phyloP scores from a whole-genome alignment of 1,284 basidiomycete species.

The Somion occarium region DNA sequence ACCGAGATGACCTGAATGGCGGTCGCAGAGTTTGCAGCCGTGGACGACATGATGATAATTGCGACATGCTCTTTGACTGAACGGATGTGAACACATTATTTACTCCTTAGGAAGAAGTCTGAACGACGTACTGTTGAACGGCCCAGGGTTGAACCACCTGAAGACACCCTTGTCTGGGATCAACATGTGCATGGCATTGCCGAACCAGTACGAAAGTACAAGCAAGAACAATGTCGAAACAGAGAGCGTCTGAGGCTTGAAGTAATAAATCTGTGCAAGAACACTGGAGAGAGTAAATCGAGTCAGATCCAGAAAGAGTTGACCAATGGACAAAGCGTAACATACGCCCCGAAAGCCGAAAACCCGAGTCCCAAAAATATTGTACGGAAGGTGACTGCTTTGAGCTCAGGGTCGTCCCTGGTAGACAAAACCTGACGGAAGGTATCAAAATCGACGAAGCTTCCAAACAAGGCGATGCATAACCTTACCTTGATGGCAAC shows the following conservation, averaged over 20 bases:
- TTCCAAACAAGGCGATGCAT: not conserved
- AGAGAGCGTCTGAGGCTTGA: conserved; percentile 31
- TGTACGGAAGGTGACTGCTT: conserved; percentile 33
- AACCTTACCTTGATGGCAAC: conserved; percentile 31
- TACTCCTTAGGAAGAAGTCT: not conserved
- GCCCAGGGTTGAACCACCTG: conserved; percentile 37
- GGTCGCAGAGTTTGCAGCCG: conserved; percentile 31
- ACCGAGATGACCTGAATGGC: conserved; percentile 35
- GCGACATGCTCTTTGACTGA: conserved; percentile 31
- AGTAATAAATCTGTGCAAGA: conserved; percentile 35
- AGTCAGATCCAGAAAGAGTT: not conserved
- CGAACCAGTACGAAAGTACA: conserved; percentile 33
- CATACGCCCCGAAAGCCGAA: conserved; percentile 29
- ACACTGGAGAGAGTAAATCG: conserved; percentile 20
- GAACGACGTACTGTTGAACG: conserved; percentile 34
- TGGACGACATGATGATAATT: conserved; percentile 34
- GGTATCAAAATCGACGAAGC: not conserved
- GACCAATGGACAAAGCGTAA: conserved; percentile 17
- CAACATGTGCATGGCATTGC: conserved; percentile 28
- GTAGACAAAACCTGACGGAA: conserved; percentile 29
- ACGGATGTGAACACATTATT: not conserved
- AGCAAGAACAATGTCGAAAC: conserved; percentile 32
- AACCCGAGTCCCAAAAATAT: conserved; percentile 35
- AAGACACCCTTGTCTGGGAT: conserved; percentile 31
- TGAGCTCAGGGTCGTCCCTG: conserved; percentile 32